These are phyloP conservation scores for Elaeagnus macrophylla DNA, from an alignment of 306 rosid genomes.

Conservation along the genomic window DNA sequence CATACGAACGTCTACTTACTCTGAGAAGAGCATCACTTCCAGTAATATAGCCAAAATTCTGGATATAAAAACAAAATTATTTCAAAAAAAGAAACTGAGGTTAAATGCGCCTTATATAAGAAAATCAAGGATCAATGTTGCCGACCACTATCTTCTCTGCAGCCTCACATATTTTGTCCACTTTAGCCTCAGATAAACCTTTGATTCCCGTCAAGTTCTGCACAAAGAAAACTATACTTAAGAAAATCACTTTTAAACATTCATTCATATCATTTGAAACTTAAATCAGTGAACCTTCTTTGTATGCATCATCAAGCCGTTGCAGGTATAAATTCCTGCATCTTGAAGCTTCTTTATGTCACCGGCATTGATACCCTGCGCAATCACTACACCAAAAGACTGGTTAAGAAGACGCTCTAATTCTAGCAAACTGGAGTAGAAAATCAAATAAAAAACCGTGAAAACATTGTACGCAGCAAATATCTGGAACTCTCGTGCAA, in stretches of 20 bases:
- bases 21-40: slow-evolving; percentile 78
- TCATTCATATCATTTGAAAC: slow-evolving; percentile 4
- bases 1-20: slow-evolving; percentile 31
- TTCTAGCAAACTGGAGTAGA: background rate
- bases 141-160: slow-evolving; percentile 93
- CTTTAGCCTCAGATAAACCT: slow-evolving; percentile 96
- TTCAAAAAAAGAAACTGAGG: slow-evolving; percentile 1
- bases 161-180: slow-evolving; percentile 92
- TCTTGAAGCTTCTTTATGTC: slow-evolving; percentile 98
- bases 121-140: background rate
- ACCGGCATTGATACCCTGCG: slow-evolving; percentile 97
- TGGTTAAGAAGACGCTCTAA: slow-evolving; percentile 1
- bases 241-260: slow-evolving; percentile 3
- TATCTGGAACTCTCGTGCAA: background rate
- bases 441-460: background rate
- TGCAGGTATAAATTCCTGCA: slow-evolving; percentile 93
- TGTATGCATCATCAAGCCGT: slow-evolving; percentile 97
- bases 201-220: slow-evolving; percentile 88
- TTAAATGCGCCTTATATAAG: background rate
- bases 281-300: slow-evolving; percentile 54
- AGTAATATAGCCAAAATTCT: slow-evolving; percentile 89
- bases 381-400: slow-evolving; percentile 49
- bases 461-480: background rate
- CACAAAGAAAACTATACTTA: slow-evolving; percentile 7
- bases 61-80: slow-evolving; percentile 11